Conservation (phyloP, 1,139 yeast genomes). For the Candida sp. region DNA sequence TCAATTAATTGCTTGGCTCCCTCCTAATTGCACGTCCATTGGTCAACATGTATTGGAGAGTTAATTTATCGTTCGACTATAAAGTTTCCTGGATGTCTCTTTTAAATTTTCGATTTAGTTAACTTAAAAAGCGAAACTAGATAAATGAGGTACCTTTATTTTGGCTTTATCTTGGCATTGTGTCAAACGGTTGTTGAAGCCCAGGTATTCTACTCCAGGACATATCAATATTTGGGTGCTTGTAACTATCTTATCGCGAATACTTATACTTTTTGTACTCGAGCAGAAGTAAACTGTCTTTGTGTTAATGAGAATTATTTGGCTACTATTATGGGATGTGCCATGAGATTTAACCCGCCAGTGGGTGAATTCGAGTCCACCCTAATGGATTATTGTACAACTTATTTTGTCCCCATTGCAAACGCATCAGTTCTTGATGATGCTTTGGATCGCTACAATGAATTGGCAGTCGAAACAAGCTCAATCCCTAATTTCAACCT, state of each 20-base stretch:
- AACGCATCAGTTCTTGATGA: slow-evolving; percentile 13
- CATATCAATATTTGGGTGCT: slow-evolving; percentile 8
- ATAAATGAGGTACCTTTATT: neutral
- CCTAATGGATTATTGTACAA: slow-evolving; percentile 8
- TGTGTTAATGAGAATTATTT: slow-evolving; percentile 11
- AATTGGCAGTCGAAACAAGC: slow-evolving; percentile 14
- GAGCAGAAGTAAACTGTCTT: slow-evolving; percentile 6
- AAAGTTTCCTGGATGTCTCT: no score
- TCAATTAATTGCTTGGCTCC: no score
- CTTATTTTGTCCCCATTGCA: slow-evolving; percentile 9
- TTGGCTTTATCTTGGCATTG: slow-evolving; percentile 1
- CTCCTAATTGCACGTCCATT: no score
- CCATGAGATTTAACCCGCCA: neutral
- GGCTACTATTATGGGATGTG: slow-evolving; percentile 17
- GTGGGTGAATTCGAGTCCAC: neutral
- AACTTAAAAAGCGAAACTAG: no score
- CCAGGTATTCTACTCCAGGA: neutral
- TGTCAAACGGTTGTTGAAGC: neutral
- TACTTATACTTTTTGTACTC: slow-evolving; percentile 13
- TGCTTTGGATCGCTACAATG: slow-evolving; percentile 15
- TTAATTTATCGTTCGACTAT: no score
- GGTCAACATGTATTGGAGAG: no score
- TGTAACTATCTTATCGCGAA: slow-evolving; percentile 14
- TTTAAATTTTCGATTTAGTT: no score
- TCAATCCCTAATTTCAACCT: slow-evolving; percentile 21